phyloP scores from a whole-genome alignment of 2,329 filamentous ascomycete species.

The Penicillium crustosum region DNA sequence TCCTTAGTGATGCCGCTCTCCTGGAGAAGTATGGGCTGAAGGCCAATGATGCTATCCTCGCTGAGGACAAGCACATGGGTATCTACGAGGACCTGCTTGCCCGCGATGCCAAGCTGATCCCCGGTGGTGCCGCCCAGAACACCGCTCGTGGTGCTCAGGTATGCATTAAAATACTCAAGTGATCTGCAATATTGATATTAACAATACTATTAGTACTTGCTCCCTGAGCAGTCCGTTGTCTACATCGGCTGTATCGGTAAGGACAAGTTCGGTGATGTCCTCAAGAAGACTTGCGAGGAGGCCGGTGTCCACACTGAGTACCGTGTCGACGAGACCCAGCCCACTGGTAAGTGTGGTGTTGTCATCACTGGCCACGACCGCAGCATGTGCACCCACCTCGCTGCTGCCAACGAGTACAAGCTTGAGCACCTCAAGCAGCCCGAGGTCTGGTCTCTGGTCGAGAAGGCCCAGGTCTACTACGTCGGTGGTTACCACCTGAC shows the following conservation, averaged over 20 bases:
- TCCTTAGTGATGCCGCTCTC: slow-evolving; percentile 70
- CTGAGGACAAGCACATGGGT: slow-evolving; percentile 82
- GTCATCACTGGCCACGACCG: slow-evolving; percentile 97
- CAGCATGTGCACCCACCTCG: slow-evolving; percentile 91
- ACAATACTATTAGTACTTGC: slow-evolving; percentile 68
- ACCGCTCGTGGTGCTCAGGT: slow-evolving; percentile 87
- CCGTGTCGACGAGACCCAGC: slow-evolving; percentile 77
- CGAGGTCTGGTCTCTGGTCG: slow-evolving; percentile 86
- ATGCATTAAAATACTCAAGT: slow-evolving; percentile 18
- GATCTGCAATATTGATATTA: slow-evolving; percentile 9
- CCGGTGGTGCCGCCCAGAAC: slow-evolving; percentile 96
- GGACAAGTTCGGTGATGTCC: slow-evolving; percentile 91
- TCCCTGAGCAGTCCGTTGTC: slow-evolving; percentile 82
- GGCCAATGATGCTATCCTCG: slow-evolving; percentile 95
- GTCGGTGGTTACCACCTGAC: slow-evolving; percentile 97
- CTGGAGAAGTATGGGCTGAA: slow-evolving; percentile 93
- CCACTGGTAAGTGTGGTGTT: slow-evolving; percentile 92
- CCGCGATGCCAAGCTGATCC: slow-evolving; percentile 89
- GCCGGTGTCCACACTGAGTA: slow-evolving; percentile 93
- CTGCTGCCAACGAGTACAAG: slow-evolving; percentile 95
- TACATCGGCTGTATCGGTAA: slow-evolving; percentile 93
- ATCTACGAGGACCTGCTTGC: slow-evolving; percentile 94
- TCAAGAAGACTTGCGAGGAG: slow-evolving; percentile 79
- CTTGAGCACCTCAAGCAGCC: slow-evolving; percentile 87
- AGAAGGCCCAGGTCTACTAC: slow-evolving; percentile 86